These are phyloP conservation scores for Paxillus ammoniavirescens DNA, from an alignment of 768 basidiomycete species.

Conservation along the genomic window DNA sequence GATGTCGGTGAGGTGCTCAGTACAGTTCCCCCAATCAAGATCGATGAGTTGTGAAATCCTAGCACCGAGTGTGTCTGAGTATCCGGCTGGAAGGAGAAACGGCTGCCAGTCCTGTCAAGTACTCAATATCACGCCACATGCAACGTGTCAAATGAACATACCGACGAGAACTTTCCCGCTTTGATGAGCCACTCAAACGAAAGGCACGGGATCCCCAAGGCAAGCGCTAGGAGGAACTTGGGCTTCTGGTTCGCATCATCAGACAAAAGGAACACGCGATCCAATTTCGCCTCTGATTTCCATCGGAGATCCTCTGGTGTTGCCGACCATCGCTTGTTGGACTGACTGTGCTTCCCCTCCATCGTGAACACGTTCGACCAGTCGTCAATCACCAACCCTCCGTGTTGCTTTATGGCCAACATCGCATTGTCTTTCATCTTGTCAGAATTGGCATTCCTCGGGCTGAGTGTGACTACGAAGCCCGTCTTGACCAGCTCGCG, in stretches of 20 bases:
- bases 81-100: slow-evolving; percentile 57
- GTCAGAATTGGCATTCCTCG: slow-evolving; percentile 33
- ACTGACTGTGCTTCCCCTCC: slow-evolving; percentile 46
- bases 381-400: slow-evolving; percentile 63
- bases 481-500: slow-evolving; percentile 49
- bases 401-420: slow-evolving; percentile 44
- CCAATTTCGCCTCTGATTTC: slow-evolving; percentile 35
- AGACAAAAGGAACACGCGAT: slow-evolving; percentile 63
- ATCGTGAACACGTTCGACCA: slow-evolving; percentile 55
- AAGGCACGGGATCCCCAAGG: slow-evolving; percentile 83
- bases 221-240: slow-evolving; percentile 80
- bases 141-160: slow-evolving; percentile 9
- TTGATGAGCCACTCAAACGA: slow-evolving; percentile 47
- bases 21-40: slow-evolving; percentile 46
- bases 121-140: slow-evolving; percentile 10
- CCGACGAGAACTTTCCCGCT: slow-evolving; percentile 31
- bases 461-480: slow-evolving; percentile 55
- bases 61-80: slow-evolving; percentile 37
- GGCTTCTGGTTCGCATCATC: slow-evolving; percentile 68
- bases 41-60: slow-evolving; percentile 49
- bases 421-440: slow-evolving; percentile 44
- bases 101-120: slow-evolving; percentile 54
- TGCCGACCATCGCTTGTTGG: slow-evolving; percentile 54
- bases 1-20: slow-evolving; percentile 57
- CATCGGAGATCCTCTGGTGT: slow-evolving; percentile 45